Percentiles rank a stretch among this genome's conserved stretches.
Evolutionary conservation across 192 early-diverging fungal genomes (phyloP).

Genomic region (Mortierella antarctica): DNA sequence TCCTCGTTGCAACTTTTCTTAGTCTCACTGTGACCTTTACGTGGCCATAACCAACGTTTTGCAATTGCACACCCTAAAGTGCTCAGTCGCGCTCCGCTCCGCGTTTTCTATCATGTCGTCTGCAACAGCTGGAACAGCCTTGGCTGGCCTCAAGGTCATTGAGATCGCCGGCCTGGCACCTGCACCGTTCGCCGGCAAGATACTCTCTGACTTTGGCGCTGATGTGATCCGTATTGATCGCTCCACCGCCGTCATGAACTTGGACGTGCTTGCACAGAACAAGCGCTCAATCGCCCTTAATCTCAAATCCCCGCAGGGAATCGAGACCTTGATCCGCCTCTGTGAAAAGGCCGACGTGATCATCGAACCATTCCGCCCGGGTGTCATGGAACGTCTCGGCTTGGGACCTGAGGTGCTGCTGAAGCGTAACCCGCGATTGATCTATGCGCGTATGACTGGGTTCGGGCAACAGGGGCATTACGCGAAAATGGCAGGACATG

Average conservation of each 20-base stretch:
- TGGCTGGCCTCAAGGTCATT: conserved; percentile 65
- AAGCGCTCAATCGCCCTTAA: conserved; percentile 73
- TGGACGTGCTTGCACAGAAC: conserved; percentile 64
- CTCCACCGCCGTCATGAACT: conserved; percentile 31
- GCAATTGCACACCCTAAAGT: background rate
- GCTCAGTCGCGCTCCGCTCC: background rate
- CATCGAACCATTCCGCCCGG: conserved; percentile 76
- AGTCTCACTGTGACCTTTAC: background rate
- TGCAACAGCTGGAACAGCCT: conserved; percentile 10
- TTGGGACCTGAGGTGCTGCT: conserved; percentile 68
- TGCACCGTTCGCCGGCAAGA: conserved; percentile 74
- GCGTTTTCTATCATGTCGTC: conserved; percentile 20
- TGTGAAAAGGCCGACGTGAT: conserved; percentile 67
- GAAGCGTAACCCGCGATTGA: conserved; percentile 63
- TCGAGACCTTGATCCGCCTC: conserved; percentile 57
- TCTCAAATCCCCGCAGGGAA: conserved; percentile 61
- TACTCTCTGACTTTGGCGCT: conserved; percentile 76
- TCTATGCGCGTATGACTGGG: conserved; percentile 75
- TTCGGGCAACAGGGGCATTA: conserved; percentile 70
- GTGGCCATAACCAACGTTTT: background rate
- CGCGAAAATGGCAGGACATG: conserved; percentile 67
- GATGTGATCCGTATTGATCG: conserved; percentile 74
- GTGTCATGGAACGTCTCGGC: conserved; percentile 75
- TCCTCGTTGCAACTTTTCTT: background rate
- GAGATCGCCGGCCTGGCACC: conserved; percentile 78